A percentile compares a stretch with the other conserved stretches of the same genome.
phyloP scores from a whole-genome alignment of 768 basidiomycete species.

The Boletus vinaceobasis region DNA sequence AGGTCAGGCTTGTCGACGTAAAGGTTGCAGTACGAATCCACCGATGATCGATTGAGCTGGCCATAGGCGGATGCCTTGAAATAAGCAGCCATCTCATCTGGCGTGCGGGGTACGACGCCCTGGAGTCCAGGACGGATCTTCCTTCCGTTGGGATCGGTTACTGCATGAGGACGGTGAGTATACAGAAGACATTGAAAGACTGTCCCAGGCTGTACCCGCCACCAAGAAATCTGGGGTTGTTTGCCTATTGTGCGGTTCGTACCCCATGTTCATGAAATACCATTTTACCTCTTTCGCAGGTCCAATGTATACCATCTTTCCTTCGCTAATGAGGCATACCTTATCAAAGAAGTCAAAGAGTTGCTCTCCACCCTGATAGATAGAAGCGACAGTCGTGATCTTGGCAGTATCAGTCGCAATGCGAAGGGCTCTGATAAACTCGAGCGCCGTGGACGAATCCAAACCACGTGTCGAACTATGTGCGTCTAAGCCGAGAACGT shows the following conservation, averaged over 20 bases:
- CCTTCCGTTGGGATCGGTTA: constrained; percentile 61
- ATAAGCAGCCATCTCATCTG: constrained; percentile 54
- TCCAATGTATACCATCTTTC: constrained; percentile 9
- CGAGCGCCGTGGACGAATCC: constrained; percentile 68
- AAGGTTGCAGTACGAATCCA: constrained; percentile 41
- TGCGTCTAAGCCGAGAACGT: neutral
- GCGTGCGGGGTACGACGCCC: constrained; percentile 44
- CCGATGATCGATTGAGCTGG: constrained; percentile 42
- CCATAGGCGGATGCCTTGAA: constrained; percentile 42
- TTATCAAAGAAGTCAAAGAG: constrained; percentile 64
- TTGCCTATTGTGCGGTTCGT: constrained; percentile 50
- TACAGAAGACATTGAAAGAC: neutral
- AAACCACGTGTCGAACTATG: constrained; percentile 63
- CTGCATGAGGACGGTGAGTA: constrained; percentile 12
- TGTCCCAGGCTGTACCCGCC: constrained; percentile 36
- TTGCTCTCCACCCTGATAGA: constrained; percentile 80
- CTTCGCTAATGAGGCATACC: constrained; percentile 7
- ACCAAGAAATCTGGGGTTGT: constrained; percentile 62
- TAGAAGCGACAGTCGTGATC: constrained; percentile 68
- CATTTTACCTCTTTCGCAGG: neutral
- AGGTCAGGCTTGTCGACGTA: constrained; percentile 45
- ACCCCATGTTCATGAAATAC: constrained; percentile 28
- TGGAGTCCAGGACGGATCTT: constrained; percentile 42
- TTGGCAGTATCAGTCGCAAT: constrained; percentile 55
- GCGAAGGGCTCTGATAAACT: constrained; percentile 66